Conservation (phyloP, 306 rosid genomes). For the Quercus suber region DNA sequence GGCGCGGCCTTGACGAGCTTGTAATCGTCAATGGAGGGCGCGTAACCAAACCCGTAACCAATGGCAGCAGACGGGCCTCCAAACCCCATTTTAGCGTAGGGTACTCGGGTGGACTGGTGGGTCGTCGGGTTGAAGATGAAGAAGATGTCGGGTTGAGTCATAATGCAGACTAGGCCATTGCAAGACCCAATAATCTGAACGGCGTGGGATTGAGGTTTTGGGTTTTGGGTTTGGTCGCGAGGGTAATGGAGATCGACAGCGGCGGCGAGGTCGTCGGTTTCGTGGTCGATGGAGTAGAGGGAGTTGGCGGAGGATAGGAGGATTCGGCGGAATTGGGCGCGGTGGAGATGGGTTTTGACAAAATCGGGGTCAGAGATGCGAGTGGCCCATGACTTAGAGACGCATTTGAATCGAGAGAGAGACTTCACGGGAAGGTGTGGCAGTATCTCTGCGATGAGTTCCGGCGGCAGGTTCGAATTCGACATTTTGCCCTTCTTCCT, state of each 20-base stretch:
- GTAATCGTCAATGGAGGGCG: not conserved
- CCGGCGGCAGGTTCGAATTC: not conserved
- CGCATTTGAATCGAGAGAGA: conserved; percentile 4
- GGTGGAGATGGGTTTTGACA: not conserved
- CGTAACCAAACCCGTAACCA: not conserved
- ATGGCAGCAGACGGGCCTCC: too few species aligned
- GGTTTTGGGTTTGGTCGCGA: not conserved
- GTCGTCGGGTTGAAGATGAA: not conserved
- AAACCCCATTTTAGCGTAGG: not conserved
- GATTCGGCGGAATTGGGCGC: not conserved
- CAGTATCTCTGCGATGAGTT: not conserved
- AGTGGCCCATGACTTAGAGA: not conserved
- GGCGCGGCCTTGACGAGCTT: not conserved
- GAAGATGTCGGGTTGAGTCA: not conserved
- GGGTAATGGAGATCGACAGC: not conserved
- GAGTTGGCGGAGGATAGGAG: not conserved
- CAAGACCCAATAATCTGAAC: not conserved
- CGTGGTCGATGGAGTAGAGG: not conserved
- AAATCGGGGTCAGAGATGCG: not conserved
- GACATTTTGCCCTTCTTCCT: too few species aligned
- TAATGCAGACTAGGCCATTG: not conserved
- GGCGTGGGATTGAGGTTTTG: not conserved
- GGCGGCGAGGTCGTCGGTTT: not conserved
- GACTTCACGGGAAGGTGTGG: not conserved
- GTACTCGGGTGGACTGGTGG: not conserved